Evolutionary conservation across 2,329 filamentous ascomycete species (phyloP), one percentile per base, ranked within the genome.

Genomic region (Colletotrichum melonis): DNA sequence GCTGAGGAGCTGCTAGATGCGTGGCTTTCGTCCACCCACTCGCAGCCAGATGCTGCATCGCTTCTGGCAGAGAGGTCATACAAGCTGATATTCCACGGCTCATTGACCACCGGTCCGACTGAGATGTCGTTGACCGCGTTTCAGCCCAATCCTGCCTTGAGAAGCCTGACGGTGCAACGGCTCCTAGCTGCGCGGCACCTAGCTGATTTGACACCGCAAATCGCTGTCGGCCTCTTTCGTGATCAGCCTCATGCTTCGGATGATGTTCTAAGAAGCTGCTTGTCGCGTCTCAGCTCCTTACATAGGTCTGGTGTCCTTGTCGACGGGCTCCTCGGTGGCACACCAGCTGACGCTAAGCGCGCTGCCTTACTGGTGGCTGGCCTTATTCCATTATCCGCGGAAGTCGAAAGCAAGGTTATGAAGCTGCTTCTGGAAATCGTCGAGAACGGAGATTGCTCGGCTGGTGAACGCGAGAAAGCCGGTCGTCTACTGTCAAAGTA

Each of bases 331-430:
- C n/a, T 49, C 19, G 12, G 8, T 5, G 52, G 60, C 11, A 16
- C 22, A 24, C 32, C 32, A 8, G 14, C 57, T 5, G 49, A 57
- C n/a, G 32, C 32, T 5, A 35, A 72, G 22, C 32, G 63, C 1
- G 69, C 30, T 12, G 69, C 63, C 9, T 22, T 68, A 5, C 26
- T 72, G 3, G 32, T 72, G 19, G 69, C 69, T 16, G 64, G 62
- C 19, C 9, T 62, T 16, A 22, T 72, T 0, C 32, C 32, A 1
- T 35, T 38, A 4, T 9, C 16, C 1, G n/a, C 5, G 4, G 2
- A 19, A n/a, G 19, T 57, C 4, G 16, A 24, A 12, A 14, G 30
- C 2, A 22, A 8, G 4, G 35, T 72, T 16, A 8, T 3, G 6
- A n/a, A 4, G 1, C 1, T 24, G 4, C 19, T 58, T 1, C n/a